Conservation (phyloP, 768 basidiomycete species). For the Tricholoma terreum region DNA sequence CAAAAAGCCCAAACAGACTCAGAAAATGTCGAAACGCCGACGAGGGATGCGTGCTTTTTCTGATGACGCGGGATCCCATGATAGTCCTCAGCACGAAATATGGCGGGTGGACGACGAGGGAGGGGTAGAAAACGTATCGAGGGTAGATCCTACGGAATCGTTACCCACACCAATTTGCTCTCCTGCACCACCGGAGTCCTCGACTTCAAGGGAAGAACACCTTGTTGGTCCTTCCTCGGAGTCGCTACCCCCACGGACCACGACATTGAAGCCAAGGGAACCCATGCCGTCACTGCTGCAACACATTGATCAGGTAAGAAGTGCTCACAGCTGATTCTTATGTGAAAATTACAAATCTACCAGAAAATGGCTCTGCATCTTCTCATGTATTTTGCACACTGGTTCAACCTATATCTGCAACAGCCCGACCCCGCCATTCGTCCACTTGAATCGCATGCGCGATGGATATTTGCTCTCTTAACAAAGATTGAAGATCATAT, state of each 20-base stretch:
- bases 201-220: background rate
- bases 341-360: constrained; percentile 13
- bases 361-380: constrained; percentile 72
- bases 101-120: constrained; percentile 39
- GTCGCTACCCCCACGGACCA: background rate
- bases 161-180: constrained; percentile 41
- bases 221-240: constrained; percentile 1
- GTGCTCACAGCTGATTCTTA: constrained; percentile 3
- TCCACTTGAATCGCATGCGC: constrained; percentile 57
- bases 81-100: constrained; percentile 21
- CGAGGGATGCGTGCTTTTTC: constrained; percentile 38
- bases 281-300: constrained; percentile 56
- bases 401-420: constrained; percentile 66
- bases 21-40: constrained; percentile 17
- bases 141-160: constrained; percentile 32
- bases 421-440: constrained; percentile 33
- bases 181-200: constrained; percentile 28
- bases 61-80: constrained; percentile 21
- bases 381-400: constrained; percentile 81
- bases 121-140: constrained; percentile 37
- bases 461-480: constrained; percentile 78
- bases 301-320: constrained; percentile 64
- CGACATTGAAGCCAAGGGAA: constrained; percentile 42
- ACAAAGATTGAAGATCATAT: constrained; percentile 65
- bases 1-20: constrained; percentile 36